Base-by-base conservation (phyloP, 352 stramenopile genomes). In the Globisporangium nagaii region DNA sequence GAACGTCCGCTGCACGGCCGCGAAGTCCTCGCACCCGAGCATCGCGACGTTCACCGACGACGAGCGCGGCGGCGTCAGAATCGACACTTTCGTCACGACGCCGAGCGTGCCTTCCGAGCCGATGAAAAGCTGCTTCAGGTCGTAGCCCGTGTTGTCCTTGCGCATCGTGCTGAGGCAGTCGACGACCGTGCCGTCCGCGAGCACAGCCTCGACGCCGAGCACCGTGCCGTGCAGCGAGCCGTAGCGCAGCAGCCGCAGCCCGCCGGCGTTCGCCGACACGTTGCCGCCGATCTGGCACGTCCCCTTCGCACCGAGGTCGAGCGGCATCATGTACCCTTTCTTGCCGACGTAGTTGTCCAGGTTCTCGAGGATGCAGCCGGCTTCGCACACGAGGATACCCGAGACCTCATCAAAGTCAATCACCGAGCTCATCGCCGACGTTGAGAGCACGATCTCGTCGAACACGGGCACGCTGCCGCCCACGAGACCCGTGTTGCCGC, bases 131-230 rank as follows among this genome's bases (percentile, higher is more conserved):
- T 99, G 95, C 71, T 98, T 98, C 0, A 98, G 62, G 60, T 98
- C 86, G 63, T 98, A 99, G 6, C 96, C 96, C 15, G 94, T 98
- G 77, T 99, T 99, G 74, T 99, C 95, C 80, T 99, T 99, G 44
- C 95, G 81, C 73, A 96, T 89, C 10, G 81, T 82, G 45, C 82
- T 96, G 12, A 98, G 70, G 44, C 96, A 82, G 71, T 98, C 88
- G 37, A 99, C 52, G 20, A 93, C 60, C 12, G 73, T 89, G 7
- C 96, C 96, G 56, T 98, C 82, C 0, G 93, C 80, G 4, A 98
- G 69, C 25, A 99, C 95, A 6, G 96, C 96, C 62, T 99, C 93
- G 13, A 99, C 60, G 20, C 96, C 96, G 12, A 99, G 66, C 25
- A 98, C 79, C 51, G 85, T 97, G 6, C 84, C 93, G 53, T 98